phyloP scores from a whole-genome alignment of 805 yeast genomes.

The Cyberlindnera xylosilytica region DNA sequence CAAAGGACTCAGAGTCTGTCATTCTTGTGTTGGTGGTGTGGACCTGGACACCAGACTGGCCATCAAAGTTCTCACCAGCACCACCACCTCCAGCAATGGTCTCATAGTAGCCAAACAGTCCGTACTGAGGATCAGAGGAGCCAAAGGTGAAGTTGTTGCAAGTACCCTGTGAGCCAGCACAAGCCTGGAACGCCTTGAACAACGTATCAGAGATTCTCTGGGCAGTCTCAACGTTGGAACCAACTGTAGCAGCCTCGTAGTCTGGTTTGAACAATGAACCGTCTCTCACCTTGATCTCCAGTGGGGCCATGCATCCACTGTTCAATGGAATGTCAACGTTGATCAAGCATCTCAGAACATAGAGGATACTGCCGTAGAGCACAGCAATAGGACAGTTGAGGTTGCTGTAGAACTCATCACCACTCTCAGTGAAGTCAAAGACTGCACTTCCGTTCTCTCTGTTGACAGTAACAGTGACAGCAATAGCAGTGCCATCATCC shows the following conservation, averaged over 20 bases:
- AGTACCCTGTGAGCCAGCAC: conserved; percentile 58
- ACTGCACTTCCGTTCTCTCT: conserved; percentile 37
- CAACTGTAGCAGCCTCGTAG: conserved; percentile 42
- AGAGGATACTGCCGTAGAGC: conserved; percentile 49
- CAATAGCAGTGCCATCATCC: conserved; percentile 55
- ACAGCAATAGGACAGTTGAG: conserved; percentile 56
- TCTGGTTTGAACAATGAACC: conserved; percentile 34
- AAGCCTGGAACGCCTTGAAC: conserved; percentile 52
- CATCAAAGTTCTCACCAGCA: conserved; percentile 49
- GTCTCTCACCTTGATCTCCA: conserved; percentile 40
- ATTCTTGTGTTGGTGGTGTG: conserved; percentile 53
- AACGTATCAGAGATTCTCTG: conserved; percentile 54
- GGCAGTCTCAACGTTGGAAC: conserved; percentile 56
- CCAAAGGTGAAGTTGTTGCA: conserved; percentile 60
- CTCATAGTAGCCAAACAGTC: conserved; percentile 53
- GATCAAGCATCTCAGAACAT: conserved; percentile 55
- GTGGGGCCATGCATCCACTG: conserved; percentile 86
- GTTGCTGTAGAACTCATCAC: conserved; percentile 49
- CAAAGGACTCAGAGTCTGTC: conserved; percentile 54
- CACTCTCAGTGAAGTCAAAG: conserved; percentile 54
- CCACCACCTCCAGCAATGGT: conserved; percentile 57
- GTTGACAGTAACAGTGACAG: conserved; percentile 40
- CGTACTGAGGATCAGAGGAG: too few species aligned
- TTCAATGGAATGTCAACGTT: conserved; percentile 87
- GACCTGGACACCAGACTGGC: conserved; percentile 51